phyloP scores from a whole-genome alignment of 805 yeast species.

The Ogataea parapolymorpha region DNA sequence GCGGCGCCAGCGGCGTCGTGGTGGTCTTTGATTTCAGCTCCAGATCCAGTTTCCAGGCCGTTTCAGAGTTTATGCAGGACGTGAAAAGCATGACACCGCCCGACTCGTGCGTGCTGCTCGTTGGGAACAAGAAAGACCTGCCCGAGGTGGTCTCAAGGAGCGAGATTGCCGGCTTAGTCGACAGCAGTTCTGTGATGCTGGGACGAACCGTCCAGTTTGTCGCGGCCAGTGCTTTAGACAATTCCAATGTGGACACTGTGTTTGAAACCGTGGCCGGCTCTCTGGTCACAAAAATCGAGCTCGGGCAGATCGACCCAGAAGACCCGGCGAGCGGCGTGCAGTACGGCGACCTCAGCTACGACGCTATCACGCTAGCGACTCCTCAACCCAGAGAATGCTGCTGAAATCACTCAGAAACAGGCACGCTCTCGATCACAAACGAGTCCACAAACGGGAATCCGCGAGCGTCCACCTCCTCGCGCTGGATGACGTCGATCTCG shows the following conservation, averaged over 20 bases:
- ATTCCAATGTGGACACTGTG: conserved; percentile 39
- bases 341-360: conserved; percentile 36
- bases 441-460: conserved; percentile 57
- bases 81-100: conserved; percentile 28
- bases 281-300: conserved; percentile 44
- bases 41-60: conserved; percentile 23
- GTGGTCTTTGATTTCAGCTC: conserved; percentile 34
- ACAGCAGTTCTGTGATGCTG: conserved; percentile 24
- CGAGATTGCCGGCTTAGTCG: conserved; percentile 13
- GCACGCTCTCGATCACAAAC: conserved; percentile 48
- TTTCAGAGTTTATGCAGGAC: conserved; percentile 33
- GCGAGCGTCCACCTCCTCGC: conserved; percentile 66
- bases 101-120: conserved; percentile 30
- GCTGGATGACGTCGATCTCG: conserved; percentile 61
- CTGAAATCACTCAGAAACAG: conserved; percentile 7
- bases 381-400: conserved; percentile 1
- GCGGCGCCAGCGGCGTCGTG: conserved; percentile 38
- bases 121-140: conserved; percentile 36
- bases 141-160: conserved; percentile 9
- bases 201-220: conserved; percentile 36
- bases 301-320: conserved; percentile 47
- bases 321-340: conserved; percentile 46
- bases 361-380: conserved; percentile 2
- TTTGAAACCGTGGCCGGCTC: conserved; percentile 38
- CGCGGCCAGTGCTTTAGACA: conserved; percentile 39